Base-by-base conservation (phyloP, 179 eudicot species). In the Heliamphora pulchella region DNA sequence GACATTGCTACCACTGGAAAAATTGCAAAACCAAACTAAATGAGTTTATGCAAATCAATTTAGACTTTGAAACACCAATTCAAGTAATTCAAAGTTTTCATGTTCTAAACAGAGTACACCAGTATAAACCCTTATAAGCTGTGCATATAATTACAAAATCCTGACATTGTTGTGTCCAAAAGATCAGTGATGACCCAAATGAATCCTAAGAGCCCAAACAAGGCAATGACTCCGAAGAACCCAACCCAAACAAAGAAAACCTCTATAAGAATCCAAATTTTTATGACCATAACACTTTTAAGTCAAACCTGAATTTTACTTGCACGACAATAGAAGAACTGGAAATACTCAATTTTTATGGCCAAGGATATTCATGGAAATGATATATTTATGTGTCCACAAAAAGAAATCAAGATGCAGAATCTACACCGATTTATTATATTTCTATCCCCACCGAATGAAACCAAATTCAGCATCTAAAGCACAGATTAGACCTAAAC, bases 1-100 rank as follows among this genome's bases (percentile, higher is more conserved):
- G 78, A 96, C 92, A 78, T 94, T 96, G 82, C 88, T 82, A 77
- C 88, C 84, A 65, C 92, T 88, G 85, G 58, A 63, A 80, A 22
- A 66, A 75, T 9, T 17, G 58, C 48, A 64, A 64, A 64, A 75
- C 58, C 31, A 55, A 76, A 51, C 47, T 31, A 10, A 77, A 61
- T 77, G 39, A 84, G 41, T 18, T 57, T n/a, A 57, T 17, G 17
- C 10, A 71, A 43, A 11, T 31, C 15, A 47, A 51, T 15, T 7
- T 5, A 41, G 50, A 43, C 44, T 13, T 5, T 5, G 10, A 41
- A 69, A 57, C 5, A 18, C 18, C 55, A 62, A 1, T 0, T 3
- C 3, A 59, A 41, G 7, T 54, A 74, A 7, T 14, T 55, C n/a
- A 15, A 5, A 54, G 41, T 4, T 74, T 9, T 72, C 8, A 72